Evolutionary conservation across 352 stramenopile species (phyloP).

Genomic region (Pythium chondricola): DNA sequence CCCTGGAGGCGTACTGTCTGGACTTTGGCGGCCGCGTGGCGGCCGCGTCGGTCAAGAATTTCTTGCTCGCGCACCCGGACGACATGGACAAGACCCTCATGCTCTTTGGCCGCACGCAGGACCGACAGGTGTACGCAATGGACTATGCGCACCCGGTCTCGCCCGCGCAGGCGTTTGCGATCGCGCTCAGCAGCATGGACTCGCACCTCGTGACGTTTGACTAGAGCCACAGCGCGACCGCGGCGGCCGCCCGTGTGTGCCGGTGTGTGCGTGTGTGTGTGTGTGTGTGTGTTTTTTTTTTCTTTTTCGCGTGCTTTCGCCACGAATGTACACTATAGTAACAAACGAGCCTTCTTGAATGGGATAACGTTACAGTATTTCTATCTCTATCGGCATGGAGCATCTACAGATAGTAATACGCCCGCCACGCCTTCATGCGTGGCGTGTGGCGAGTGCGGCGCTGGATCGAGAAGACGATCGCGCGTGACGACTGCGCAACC

Average conservation of each 20-base stretch:
- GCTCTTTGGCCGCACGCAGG: slow-evolving; percentile 81
- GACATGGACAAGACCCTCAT: slow-evolving; percentile 86
- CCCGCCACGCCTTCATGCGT: too few species aligned
- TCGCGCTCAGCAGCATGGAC: slow-evolving; percentile 85
- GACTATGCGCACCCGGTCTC: slow-evolving; percentile 84
- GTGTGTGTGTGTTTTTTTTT: background rate
- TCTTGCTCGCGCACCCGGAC: slow-evolving; percentile 72
- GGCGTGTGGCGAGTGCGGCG: too few species aligned
- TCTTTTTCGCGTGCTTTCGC: background rate
- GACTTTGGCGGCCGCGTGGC: slow-evolving; percentile 76
- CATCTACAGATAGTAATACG: too few species aligned
- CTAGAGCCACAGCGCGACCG: too few species aligned
- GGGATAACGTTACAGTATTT: too few species aligned
- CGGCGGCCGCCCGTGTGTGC: too few species aligned
- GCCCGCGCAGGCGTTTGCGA: slow-evolving; percentile 80
- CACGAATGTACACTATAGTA: background rate
- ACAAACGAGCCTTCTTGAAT: too few species aligned
- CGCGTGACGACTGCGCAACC: too few species aligned
- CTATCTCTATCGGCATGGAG: slow-evolving; percentile 18
- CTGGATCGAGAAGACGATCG: too few species aligned
- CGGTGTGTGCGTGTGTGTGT: slow-evolving; percentile 29
- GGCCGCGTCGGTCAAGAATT: slow-evolving; percentile 85
- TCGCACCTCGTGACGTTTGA: slow-evolving; percentile 84
- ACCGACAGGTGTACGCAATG: slow-evolving; percentile 86
- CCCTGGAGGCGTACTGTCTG: slow-evolving; percentile 79